These are phyloP conservation scores for Pseudogymnoascus sp. DNA, from an alignment of 2,329 filamentous ascomycete species.

Conservation along the genomic window DNA sequence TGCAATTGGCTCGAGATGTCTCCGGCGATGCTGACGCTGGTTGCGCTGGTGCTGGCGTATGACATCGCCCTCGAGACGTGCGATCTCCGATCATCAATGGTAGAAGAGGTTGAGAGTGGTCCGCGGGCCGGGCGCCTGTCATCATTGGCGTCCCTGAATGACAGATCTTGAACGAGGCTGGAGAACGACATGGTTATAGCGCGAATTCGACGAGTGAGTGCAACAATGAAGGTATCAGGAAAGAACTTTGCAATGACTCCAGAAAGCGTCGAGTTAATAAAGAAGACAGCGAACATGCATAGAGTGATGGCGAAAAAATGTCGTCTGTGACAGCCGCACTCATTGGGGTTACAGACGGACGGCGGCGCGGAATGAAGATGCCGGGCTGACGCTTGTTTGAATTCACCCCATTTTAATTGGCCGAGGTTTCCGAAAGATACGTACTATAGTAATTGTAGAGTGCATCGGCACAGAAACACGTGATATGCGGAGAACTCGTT, in stretches of 20 bases:
- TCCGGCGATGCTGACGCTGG: constrained; percentile 61
- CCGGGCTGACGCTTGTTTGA: not conserved
- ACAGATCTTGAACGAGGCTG: constrained; percentile 58
- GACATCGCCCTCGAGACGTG: constrained; percentile 58
- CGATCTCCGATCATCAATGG: constrained; percentile 53
- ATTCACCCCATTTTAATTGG: constrained; percentile 3
- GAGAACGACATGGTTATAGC: constrained; percentile 54
- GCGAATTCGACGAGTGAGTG: not conserved
- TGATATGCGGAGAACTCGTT: constrained; percentile 1
- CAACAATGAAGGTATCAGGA: not conserved
- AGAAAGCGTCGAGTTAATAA: not conserved
- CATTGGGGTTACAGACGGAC: not conserved
- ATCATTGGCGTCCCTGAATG: constrained; percentile 47
- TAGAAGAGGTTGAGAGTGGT: constrained; percentile 35
- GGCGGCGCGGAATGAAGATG: not conserved
- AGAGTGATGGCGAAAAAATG: not conserved
- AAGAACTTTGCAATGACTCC: not conserved
- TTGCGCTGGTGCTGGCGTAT: constrained; percentile 59
- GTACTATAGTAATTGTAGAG: not conserved
- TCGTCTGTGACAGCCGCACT: constrained; percentile 4
- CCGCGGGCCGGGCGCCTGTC: constrained; percentile 40
- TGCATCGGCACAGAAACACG: not conserved
- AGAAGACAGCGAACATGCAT: constrained; percentile 1
- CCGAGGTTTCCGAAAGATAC: constrained; percentile 1
- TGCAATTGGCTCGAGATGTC: constrained; percentile 81